Base-by-base conservation (phyloP, 345 rosid genomes). In the Litchi chinensis region DNA sequence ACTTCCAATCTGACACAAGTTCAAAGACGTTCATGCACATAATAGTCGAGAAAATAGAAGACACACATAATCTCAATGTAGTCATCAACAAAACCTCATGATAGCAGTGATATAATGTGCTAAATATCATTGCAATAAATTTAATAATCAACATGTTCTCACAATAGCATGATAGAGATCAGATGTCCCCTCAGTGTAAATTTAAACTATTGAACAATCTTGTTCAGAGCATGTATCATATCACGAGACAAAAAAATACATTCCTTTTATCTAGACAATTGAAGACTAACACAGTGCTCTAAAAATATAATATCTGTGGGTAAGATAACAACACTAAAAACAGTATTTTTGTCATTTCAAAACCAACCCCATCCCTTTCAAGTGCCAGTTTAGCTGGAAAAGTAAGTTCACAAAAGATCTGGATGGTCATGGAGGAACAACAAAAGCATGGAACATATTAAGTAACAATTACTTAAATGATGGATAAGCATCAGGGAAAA, bases 1-100 rank as follows among this genome's bases (percentile, higher is more conserved):
- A 68, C 39, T 22, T 59, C 74, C 64, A 71, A 79, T 2, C 32
- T 39, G 76, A 57, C 10, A 39, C 70, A 48, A 32, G 44, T 56
- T 60, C 73, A 63, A 70, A 39, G 8, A 62, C 15, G 26, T 41
- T 1, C 21, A 4, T 12, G 22, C 11, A 43, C 68, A 44, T 1
- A 13, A 76, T 24, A 28, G 12, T 41, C 4, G 52, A 60, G 63
- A 64, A 76, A 10, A 80, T 0, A 5, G 12, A 64, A 67, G 10
- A 71, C 28, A 28, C n/a, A 71, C 3, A 54, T 16, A 11, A 37
- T 37, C 39, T 50, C 50, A 37, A 46, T 10, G 32, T 40, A 56
- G 22, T 57, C 26, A 7, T 74, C 59, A 43, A 74, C 18, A 41
- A 44, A 12, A 60, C 66, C 57, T 73, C 69, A 63, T 0, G 28